Evolutionary conservation across 164 flowering plant species (phyloP).

Genomic region (Cinnamomum micranthum): DNA sequence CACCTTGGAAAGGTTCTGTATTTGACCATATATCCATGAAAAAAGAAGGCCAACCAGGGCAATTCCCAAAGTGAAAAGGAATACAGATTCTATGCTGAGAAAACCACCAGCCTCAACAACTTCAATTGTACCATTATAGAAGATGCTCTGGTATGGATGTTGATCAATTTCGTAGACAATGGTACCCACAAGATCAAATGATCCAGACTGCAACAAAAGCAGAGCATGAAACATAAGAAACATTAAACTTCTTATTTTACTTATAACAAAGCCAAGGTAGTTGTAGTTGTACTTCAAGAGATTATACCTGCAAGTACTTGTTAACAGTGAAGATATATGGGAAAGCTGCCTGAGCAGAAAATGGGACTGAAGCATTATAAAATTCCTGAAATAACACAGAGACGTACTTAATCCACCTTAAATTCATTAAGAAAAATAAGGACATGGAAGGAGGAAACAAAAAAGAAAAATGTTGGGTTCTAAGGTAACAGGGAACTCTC

Average conservation of each 20-base stretch:
- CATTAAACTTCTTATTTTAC: neutral
- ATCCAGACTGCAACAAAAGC: constrained; percentile 62
- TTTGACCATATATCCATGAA: constrained; percentile 62
- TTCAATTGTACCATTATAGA: constrained; percentile 93
- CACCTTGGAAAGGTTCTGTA: constrained; percentile 78
- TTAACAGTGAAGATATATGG: constrained; percentile 80
- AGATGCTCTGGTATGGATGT: constrained; percentile 62
- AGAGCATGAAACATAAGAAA: neutral
- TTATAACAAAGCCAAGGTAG: neutral
- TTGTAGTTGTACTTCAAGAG: no score
- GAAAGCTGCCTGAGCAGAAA: constrained; percentile 77
- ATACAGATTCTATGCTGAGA: constrained; percentile 79
- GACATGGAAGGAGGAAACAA: neutral
- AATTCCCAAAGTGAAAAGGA: constrained; percentile 65
- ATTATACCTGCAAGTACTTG: constrained; percentile 85
- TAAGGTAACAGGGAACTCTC: no score
- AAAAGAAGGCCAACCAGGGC: constrained; percentile 72
- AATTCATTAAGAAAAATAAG: neutral
- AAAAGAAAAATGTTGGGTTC: no score
- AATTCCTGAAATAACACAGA: constrained; percentile 41
- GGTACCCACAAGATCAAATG: constrained; percentile 89
- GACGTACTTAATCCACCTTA: neutral
- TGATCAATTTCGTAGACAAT: constrained; percentile 87
- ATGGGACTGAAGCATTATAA: constrained; percentile 64
- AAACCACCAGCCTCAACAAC: constrained; percentile 78